A percentile compares a stretch with the other conserved stretches of the same genome.
phyloP scores from a whole-genome alignment of 306 rosid species.

The Citrullus amarus region DNA sequence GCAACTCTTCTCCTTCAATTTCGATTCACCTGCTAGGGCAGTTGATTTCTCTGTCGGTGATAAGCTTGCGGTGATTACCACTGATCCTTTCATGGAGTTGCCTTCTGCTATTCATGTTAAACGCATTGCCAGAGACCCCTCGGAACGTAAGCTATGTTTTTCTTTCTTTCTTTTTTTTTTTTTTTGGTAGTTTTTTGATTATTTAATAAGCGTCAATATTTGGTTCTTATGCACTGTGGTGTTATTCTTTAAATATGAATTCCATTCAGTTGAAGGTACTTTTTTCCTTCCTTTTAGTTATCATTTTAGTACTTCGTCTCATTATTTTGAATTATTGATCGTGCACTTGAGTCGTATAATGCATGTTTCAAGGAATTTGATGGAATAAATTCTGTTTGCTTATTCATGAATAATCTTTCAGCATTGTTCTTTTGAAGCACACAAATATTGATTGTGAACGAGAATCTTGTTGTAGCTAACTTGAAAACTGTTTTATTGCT shows the following conservation, averaged over 20 bases:
- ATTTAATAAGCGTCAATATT: background rate
- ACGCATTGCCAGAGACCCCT: constrained; percentile 30
- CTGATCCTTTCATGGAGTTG: constrained; percentile 12
- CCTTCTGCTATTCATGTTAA: constrained; percentile 19
- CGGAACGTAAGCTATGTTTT: background rate
- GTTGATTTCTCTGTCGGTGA: constrained; percentile 35
- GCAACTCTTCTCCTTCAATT: constrained; percentile 50
- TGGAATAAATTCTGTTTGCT: background rate
- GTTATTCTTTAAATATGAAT: background rate
- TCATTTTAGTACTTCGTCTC: background rate
- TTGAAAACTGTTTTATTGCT: background rate
- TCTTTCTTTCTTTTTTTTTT: too few species aligned
- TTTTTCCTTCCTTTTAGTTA: background rate
- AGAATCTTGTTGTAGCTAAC: background rate
- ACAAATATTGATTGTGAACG: too few species aligned
- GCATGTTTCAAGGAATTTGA: background rate
- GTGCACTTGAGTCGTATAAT: background rate
- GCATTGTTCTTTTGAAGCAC: background rate
- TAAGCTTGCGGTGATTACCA: constrained; percentile 13
- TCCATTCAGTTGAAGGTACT: background rate
- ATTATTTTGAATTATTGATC: background rate
- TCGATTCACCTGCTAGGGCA: constrained; percentile 3
- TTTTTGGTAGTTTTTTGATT: too few species aligned
- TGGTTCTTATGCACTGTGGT: background rate
- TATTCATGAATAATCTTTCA: background rate